Base-by-base conservation (phyloP, 352 stramenopile genomes). In the Aphanomyces invadans region DNA sequence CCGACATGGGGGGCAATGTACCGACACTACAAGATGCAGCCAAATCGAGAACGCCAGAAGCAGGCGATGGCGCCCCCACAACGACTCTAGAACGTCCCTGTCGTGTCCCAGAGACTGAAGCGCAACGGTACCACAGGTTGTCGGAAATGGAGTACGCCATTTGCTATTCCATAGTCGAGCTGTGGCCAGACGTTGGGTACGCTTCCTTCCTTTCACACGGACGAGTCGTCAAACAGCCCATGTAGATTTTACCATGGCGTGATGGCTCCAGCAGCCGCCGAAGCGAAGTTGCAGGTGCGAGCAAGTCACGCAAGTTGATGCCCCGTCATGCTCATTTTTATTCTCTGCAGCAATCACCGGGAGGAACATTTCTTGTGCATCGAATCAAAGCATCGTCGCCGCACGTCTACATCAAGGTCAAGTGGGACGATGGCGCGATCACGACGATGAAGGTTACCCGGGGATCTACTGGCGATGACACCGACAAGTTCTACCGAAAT, bases 171-270 rank as follows among this genome's bases (percentile, higher is more conserved):
- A 67, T 67, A 10, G 42, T 57, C 60, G 60, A 67, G 32, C 60
- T 67, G n/a, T 44, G 49, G 29, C 42, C 42, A 4, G 49, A 33
- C 10, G 2, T 39, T 0, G 60, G 60, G 60, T 67, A 36, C 23
- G 21, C 46, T 19, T 28, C 21, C 19, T 3, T 3, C 5, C 1
- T 26, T 4, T 2, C 9, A 19, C 23, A 29, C n/a, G 26, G 0
- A 19, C 3, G 7, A 36, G 25, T 56, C n/a, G n/a, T n/a, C n/a
- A n/a, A 15, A 4, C 5, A 10, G 10, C 53, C 9, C 1, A 29
- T 59, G 42, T 67, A 67, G 60, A 19, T 44, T 67, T 33, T 67
- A 67, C 45, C 60, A 67, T 45, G 60, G 60, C 5, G 45, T 59
- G 4, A 36, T 67, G 28, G 23, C 28, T 15, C 4, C 26, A 17